These are phyloP conservation scores for Drechslerella stenobrocha DNA, from an alignment of 2,329 filamentous ascomycete genomes.

Conservation along the genomic window DNA sequence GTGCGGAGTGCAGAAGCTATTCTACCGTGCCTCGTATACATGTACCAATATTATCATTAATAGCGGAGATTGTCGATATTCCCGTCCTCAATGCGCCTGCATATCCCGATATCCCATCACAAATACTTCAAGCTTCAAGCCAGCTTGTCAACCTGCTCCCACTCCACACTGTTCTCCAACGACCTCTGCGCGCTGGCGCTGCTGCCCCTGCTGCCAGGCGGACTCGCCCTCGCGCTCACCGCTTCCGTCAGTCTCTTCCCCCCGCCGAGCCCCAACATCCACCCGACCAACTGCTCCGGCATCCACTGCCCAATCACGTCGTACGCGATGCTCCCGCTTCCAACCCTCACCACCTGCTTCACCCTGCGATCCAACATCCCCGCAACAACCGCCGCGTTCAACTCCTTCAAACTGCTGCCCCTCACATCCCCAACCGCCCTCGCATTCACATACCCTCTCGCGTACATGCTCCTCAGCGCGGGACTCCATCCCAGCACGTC, in stretches of 20 bases:
- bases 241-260: constrained; percentile 37
- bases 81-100: no score
- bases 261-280: constrained; percentile 79
- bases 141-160: constrained; percentile 51
- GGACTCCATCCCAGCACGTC: constrained; percentile 69
- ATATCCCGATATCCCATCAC: no score
- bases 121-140: background rate
- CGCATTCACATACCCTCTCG: constrained; percentile 63
- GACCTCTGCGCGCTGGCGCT: constrained; percentile 22
- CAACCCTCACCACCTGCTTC: constrained; percentile 71
- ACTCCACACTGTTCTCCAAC: constrained; percentile 50
- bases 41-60: no score
- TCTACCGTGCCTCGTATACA: no score
- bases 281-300: constrained; percentile 76
- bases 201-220: constrained; percentile 45
- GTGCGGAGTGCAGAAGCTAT: background rate
- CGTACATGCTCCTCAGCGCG: constrained; percentile 65
- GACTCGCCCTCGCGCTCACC: constrained; percentile 20
- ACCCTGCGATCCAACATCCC: constrained; percentile 66
- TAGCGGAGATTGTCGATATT: no score
- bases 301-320: constrained; percentile 80
- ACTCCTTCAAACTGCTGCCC: constrained; percentile 72
- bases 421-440: constrained; percentile 62
- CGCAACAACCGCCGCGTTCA: constrained; percentile 89
- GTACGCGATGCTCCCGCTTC: constrained; percentile 81